Evolutionary conservation across 208 protist genomes (phyloP).

Genomic region (Crithidia brevicula): DNA sequence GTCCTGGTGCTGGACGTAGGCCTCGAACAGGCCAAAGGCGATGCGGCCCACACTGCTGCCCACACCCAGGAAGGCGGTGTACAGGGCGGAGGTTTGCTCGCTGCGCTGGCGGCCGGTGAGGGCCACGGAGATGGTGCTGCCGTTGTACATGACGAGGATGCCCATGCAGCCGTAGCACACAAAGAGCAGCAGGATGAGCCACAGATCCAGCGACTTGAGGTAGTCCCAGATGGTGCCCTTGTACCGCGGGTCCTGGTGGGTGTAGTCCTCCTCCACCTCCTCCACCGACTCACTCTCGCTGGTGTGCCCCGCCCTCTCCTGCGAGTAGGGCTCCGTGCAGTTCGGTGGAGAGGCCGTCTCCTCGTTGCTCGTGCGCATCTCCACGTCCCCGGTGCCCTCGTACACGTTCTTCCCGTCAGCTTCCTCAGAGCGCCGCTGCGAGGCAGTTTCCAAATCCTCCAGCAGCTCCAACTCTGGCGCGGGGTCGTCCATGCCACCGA

Average conservation of each 20-base stretch:
- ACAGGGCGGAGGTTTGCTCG: slow-evolving; percentile 41
- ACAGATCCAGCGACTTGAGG: slow-evolving; percentile 45
- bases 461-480: slow-evolving; percentile 9
- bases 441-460: slow-evolving; percentile 2
- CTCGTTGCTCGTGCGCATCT: slow-evolving; percentile 14
- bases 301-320: neutral
- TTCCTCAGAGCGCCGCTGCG: neutral
- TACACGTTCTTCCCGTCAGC: neutral
- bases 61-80: slow-evolving; percentile 75
- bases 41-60: slow-evolving; percentile 64
- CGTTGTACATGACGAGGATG: slow-evolving; percentile 73
- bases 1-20: slow-evolving; percentile 62
- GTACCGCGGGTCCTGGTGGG: slow-evolving; percentile 62
- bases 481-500: slow-evolving; percentile 57
- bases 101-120: slow-evolving; percentile 43
- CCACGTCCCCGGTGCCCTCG: neutral
- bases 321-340: neutral
- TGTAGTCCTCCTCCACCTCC: slow-evolving; percentile 7
- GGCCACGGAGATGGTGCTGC: slow-evolving; percentile 66
- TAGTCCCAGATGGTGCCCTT: slow-evolving; percentile 44
- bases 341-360: neutral
- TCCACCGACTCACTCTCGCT: slow-evolving; percentile 3
- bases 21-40: slow-evolving; percentile 66
- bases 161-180: slow-evolving; percentile 55
- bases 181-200: slow-evolving; percentile 61